Percentiles rank a stretch among this genome's conserved stretches.
These are phyloP conservation scores for Pleurotus tuoliensis DNA, from an alignment of 768 basidiomycete species.

Conservation along the genomic window DNA sequence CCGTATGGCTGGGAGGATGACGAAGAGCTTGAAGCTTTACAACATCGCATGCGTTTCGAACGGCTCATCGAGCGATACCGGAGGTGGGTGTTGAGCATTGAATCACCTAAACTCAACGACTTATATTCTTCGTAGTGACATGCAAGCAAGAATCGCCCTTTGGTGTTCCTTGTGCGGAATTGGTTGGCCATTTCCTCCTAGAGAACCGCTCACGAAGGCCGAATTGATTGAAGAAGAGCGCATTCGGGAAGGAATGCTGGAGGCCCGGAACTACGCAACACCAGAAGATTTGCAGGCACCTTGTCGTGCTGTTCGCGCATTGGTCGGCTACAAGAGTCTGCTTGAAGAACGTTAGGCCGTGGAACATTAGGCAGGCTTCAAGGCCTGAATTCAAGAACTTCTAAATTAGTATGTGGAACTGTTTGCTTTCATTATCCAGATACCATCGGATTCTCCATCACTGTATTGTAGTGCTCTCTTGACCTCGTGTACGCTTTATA, in stretches of 20 bases:
- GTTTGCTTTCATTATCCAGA: neutral
- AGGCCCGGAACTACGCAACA: conserved; percentile 49
- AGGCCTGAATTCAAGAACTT: too few species aligned
- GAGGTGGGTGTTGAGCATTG: conserved; percentile 32
- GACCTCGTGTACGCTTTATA: neutral
- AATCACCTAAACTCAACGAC: neutral
- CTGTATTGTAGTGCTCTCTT: neutral
- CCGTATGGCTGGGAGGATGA: conserved; percentile 72
- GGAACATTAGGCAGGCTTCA: neutral
- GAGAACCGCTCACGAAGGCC: conserved; percentile 64
- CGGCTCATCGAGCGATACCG: conserved; percentile 53
- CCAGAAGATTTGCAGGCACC: conserved; percentile 49
- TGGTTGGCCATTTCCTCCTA: conserved; percentile 55
- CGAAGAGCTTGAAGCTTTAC: conserved; percentile 53
- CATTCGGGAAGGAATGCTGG: conserved; percentile 54
- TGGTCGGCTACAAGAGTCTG: conserved; percentile 52
- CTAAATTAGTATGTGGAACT: neutral
- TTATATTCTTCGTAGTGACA: conserved; percentile 41
- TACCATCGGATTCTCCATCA: conserved; percentile 1
- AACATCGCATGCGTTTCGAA: conserved; percentile 57
- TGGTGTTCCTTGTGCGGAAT: conserved; percentile 61
- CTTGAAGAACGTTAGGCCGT: neutral
- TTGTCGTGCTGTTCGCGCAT: conserved; percentile 56
- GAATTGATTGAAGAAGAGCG: conserved; percentile 68
- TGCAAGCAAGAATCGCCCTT: conserved; percentile 57